Evolutionary conservation across 2,329 filamentous ascomycete species (phyloP).

Genomic region (Beauveria asiatica): DNA sequence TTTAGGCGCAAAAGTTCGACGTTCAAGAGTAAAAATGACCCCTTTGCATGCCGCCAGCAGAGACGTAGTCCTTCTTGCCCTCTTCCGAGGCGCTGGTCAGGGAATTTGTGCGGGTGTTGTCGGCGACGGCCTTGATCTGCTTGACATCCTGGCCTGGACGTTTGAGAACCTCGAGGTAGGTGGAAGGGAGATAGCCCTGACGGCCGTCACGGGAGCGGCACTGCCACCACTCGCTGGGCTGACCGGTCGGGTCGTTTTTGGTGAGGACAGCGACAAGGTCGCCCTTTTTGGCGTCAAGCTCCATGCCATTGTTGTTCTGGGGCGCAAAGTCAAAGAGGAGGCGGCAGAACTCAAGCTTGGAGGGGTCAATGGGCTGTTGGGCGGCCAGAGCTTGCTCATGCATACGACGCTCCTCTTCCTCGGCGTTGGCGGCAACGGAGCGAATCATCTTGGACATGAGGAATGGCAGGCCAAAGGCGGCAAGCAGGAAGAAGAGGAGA

Average conservation of each 20-base stretch:
- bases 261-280: conserved; percentile 90
- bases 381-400: conserved; percentile 42
- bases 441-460: conserved; percentile 95
- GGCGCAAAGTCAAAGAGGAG: conserved; percentile 91
- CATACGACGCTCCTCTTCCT: conserved; percentile 64
- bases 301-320: conserved; percentile 61
- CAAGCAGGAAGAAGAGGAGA: conserved; percentile 88
- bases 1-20: not conserved
- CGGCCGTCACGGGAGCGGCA: conserved; percentile 84
- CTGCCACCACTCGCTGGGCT: conserved; percentile 93
- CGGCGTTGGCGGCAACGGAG: conserved; percentile 71
- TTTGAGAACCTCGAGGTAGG: conserved; percentile 73
- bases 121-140: conserved; percentile 42
- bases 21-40: conserved; percentile 47
- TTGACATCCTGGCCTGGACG: conserved; percentile 42
- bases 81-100: conserved; percentile 38
- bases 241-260: conserved; percentile 86
- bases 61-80: conserved; percentile 44
- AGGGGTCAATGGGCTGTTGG: conserved; percentile 62
- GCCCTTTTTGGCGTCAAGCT: conserved; percentile 87
- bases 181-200: conserved; percentile 84
- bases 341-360: conserved; percentile 93
- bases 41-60: conserved; percentile 48
- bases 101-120: conserved; percentile 40
- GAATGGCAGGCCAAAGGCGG: conserved; percentile 91